Percentiles rank a stretch among this genome's conserved stretches.
Conservation (phyloP, 2,329 filamentous ascomycete genomes). For the Penicillium sp. region DNA sequence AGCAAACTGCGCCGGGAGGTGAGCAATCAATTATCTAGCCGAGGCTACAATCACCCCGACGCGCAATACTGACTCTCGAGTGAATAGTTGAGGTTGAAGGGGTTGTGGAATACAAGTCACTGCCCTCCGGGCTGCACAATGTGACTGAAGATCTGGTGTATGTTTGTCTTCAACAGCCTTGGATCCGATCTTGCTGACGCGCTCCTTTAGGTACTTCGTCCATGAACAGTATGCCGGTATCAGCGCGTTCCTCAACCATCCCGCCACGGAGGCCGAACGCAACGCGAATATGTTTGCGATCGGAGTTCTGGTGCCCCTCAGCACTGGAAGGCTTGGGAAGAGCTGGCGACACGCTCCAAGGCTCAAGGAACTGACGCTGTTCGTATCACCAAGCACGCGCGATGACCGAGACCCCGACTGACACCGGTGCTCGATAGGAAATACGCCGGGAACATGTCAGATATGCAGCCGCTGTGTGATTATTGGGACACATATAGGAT, state of each 20-base stretch:
- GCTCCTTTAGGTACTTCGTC: conserved; percentile 72
- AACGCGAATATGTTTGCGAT: conserved; percentile 93
- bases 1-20: conserved; percentile 66
- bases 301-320: conserved; percentile 80
- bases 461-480: conserved; percentile 64
- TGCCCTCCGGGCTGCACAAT: conserved; percentile 88
- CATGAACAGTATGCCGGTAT: conserved; percentile 81
- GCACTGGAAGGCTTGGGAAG: conserved; percentile 78
- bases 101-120: conserved; percentile 90
- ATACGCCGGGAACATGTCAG: conserved; percentile 63
- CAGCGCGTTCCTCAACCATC: conserved; percentile 84
- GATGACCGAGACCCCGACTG: conserved; percentile 5
- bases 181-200: conserved; percentile 7
- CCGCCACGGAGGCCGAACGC: conserved; percentile 72
- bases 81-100: conserved; percentile 65
- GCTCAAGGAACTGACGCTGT: conserved; percentile 72
- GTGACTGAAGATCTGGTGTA: conserved; percentile 77
- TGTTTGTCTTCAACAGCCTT: conserved; percentile 5
- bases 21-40: conserved; percentile 33
- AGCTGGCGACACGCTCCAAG: conserved; percentile 82
- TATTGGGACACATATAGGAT: conserved; percentile 66
- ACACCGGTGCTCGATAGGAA: conserved; percentile 30
- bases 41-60: not conserved
- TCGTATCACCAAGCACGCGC: conserved; percentile 24
- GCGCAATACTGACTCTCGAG: conserved; percentile 17